These are phyloP conservation scores for Asterophora parasitica DNA, from an alignment of 768 basidiomycete genomes.

Conservation along the genomic window DNA sequence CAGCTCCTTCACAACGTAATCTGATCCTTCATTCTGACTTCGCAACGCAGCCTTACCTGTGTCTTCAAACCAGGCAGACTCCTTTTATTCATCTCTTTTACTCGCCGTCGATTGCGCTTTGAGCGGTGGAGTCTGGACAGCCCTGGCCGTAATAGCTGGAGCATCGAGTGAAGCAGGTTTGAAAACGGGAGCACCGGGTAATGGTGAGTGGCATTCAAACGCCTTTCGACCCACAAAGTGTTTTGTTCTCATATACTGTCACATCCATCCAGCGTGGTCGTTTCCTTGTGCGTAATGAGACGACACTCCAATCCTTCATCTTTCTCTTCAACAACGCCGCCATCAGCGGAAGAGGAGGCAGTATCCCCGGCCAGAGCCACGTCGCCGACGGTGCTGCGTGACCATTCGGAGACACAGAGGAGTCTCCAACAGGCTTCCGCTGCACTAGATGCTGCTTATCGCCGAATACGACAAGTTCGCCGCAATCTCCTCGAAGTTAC, in stretches of 20 bases:
- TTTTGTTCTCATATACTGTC: background rate
- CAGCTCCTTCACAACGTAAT: too few species aligned
- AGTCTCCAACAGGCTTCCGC: slow-evolving; percentile 46
- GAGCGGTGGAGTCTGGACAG: too few species aligned
- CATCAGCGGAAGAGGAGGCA: slow-evolving; percentile 13
- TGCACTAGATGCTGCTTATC: slow-evolving; percentile 52
- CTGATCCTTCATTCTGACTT: too few species aligned
- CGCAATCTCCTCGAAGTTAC: slow-evolving; percentile 43
- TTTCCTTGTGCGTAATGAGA: slow-evolving; percentile 18
- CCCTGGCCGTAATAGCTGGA: background rate
- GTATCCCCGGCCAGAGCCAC: background rate
- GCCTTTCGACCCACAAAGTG: background rate
- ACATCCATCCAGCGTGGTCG: background rate
- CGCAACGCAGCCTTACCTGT: too few species aligned
- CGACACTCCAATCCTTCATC: slow-evolving; percentile 26
- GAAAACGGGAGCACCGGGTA: background rate
- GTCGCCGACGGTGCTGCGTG: slow-evolving; percentile 5
- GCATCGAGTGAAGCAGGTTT: background rate
- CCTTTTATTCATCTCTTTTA: background rate
- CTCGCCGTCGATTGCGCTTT: background rate
- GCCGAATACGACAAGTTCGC: slow-evolving; percentile 50
- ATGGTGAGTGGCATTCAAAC: slow-evolving; percentile 1
- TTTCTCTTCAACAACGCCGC: slow-evolving; percentile 19
- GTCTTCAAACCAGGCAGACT: too few species aligned
- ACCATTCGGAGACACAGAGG: slow-evolving; percentile 27